phyloP scores from a whole-genome alignment of 169 alveolate species.

The Plasmodium vinckei region DNA sequence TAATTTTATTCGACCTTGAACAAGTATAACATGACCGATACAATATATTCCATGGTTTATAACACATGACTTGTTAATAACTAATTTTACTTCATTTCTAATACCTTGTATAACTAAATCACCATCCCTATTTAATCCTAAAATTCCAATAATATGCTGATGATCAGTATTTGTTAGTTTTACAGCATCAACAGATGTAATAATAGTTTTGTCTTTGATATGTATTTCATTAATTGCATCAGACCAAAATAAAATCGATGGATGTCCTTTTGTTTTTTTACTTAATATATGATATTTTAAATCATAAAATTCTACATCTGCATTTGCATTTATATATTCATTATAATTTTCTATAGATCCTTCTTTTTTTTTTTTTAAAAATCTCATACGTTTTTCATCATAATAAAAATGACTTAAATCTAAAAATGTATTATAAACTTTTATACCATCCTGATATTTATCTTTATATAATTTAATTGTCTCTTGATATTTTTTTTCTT shows the following conservation, averaged over 20 bases:
- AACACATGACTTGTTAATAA: constrained; percentile 59
- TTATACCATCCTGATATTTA: constrained; percentile 69
- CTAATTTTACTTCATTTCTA: constrained; percentile 74
- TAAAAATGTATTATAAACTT: constrained; percentile 73
- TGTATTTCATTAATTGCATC: constrained; percentile 65
- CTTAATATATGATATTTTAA: constrained; percentile 52
- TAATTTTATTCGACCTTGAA: constrained; percentile 73
- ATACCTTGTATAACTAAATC: constrained; percentile 83
- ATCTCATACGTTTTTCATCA: constrained; percentile 67
- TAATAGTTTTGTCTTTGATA: constrained; percentile 32
- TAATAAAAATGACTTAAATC: constrained; percentile 59
- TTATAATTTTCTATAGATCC: constrained; percentile 53
- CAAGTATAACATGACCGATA: constrained; percentile 79
- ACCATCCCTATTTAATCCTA: constrained; percentile 80
- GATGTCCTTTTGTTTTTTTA: constrained; percentile 61
- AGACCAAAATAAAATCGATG: constrained; percentile 68
- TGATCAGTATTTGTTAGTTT: constrained; percentile 77
- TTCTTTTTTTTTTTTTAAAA: constrained; percentile 53
- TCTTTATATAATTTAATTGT: constrained; percentile 42
- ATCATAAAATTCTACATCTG: constrained; percentile 78
- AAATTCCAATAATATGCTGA: constrained; percentile 80
- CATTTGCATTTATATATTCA: constrained; percentile 60
- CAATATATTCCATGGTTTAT: constrained; percentile 82
- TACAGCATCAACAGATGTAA: constrained; percentile 81
- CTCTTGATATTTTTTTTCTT: constrained; percentile 40